Percentiles rank a stretch among this genome's conserved stretches.
These are phyloP conservation scores for Fusarium haematococcum DNA, from an alignment of 2,329 filamentous ascomycete species.

Conservation along the genomic window DNA sequence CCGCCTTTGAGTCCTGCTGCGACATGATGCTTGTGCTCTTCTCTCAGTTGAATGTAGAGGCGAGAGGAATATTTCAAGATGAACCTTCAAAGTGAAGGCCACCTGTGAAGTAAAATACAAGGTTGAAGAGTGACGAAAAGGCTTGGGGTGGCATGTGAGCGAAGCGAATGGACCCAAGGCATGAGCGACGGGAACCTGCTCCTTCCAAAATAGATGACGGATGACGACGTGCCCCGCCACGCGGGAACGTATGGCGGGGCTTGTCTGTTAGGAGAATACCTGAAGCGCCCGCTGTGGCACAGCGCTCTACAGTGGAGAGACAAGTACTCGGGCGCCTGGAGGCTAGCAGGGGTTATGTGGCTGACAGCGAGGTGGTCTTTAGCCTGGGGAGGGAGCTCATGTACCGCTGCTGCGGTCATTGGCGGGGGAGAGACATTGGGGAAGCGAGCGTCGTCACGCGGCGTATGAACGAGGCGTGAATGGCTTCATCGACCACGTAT, in stretches of 20 bases:
- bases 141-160: constrained; percentile 33
- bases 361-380: background rate
- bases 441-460: constrained; percentile 30
- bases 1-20: constrained; percentile 36
- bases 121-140: constrained; percentile 3
- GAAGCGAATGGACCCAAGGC: constrained; percentile 9
- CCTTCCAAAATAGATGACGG: constrained; percentile 36
- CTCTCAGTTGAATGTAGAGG: background rate
- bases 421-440: constrained; percentile 1
- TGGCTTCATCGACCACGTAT: constrained; percentile 25
- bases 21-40: constrained; percentile 29
- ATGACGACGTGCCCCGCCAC: constrained; percentile 45
- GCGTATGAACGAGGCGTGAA: constrained; percentile 6
- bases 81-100: background rate
- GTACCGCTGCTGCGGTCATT: constrained; percentile 17
- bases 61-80: background rate
- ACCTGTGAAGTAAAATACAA: background rate
- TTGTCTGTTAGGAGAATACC: constrained; percentile 28
- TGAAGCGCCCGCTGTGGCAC: background rate
- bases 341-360: constrained; percentile 14
- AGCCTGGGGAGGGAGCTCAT: background rate
- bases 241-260: background rate
- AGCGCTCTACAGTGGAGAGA: background rate
- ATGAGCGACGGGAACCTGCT: constrained; percentile 1
- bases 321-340: constrained; percentile 13